Conservation (phyloP, 2,329 filamentous ascomycete species). For the Epichloe aotearoae region DNA sequence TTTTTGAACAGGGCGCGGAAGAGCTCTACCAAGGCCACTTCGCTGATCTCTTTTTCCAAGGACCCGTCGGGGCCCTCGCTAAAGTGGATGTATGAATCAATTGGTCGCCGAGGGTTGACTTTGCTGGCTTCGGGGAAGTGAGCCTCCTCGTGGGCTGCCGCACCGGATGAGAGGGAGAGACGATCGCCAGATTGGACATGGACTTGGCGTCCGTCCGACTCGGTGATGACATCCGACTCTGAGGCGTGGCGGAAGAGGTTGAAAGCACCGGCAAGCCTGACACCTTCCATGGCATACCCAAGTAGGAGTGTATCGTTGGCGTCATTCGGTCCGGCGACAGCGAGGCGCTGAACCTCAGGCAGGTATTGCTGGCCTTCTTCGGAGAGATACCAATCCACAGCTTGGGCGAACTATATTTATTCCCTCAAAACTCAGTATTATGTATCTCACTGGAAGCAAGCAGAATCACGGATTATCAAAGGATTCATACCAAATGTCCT, state of each 20-base stretch:
- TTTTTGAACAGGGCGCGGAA: slow-evolving; percentile 51
- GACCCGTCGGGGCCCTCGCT: slow-evolving; percentile 50
- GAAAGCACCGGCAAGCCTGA: slow-evolving; percentile 52
- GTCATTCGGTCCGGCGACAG: slow-evolving; percentile 38
- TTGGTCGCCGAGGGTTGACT: slow-evolving; percentile 49
- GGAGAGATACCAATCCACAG: slow-evolving; percentile 59
- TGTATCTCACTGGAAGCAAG: not conserved
- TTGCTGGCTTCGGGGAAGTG: slow-evolving; percentile 48
- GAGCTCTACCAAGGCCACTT: slow-evolving; percentile 52
- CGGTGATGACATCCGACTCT: slow-evolving; percentile 28
- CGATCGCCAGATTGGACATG: slow-evolving; percentile 41
- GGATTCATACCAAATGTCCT: slow-evolving; percentile 42
- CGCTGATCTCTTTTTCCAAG: slow-evolving; percentile 46
- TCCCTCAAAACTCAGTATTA: not conserved
- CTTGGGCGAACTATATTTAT: slow-evolving; percentile 48
- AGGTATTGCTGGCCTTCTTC: slow-evolving; percentile 41
- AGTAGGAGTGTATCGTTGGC: slow-evolving; percentile 51
- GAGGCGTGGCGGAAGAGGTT: slow-evolving; percentile 45
- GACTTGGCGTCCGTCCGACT: slow-evolving; percentile 39
- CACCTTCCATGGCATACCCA: slow-evolving; percentile 59
- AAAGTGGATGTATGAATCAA: slow-evolving; percentile 52
- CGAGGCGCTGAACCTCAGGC: slow-evolving; percentile 45
- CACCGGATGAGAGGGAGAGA: slow-evolving; percentile 49
- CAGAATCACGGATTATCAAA: too few species aligned
- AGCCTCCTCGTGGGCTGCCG: slow-evolving; percentile 39